Conservation (phyloP, 2,329 filamentous ascomycete species). For the Colletotrichum godetiae region DNA sequence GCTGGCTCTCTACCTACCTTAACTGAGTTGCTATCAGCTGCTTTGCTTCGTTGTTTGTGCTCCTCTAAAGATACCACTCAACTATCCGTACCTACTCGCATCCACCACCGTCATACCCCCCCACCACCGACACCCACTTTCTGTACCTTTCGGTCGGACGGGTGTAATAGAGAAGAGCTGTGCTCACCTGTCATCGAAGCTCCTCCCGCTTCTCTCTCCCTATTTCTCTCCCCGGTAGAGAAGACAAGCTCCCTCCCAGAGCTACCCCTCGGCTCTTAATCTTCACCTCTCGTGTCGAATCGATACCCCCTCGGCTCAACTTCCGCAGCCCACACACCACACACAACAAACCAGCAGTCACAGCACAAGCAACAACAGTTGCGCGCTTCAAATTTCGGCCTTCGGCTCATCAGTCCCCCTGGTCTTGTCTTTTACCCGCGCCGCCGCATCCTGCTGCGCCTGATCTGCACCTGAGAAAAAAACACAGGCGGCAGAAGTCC, state of each 20-base stretch:
- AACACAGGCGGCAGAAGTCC: slow-evolving; percentile 27
- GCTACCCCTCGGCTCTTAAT: slow-evolving; percentile 16
- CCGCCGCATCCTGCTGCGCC: slow-evolving; percentile 29
- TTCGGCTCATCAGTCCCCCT: slow-evolving; percentile 31
- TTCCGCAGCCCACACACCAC: slow-evolving; percentile 22
- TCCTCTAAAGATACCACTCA: slow-evolving; percentile 2
- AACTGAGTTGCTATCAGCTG: neutral
- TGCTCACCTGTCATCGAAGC: slow-evolving; percentile 29
- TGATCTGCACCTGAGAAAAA: slow-evolving; percentile 24
- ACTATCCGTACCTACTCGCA: neutral
- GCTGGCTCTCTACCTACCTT: neutral
- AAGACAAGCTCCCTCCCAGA: neutral
- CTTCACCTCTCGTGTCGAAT: slow-evolving; percentile 3
- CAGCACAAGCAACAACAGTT: neutral
- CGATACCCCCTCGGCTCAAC: neutral
- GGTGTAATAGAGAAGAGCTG: slow-evolving; percentile 29
- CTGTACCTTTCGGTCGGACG: slow-evolving; percentile 29
- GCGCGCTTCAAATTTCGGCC: slow-evolving; percentile 20
- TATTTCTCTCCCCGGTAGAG: slow-evolving; percentile 4
- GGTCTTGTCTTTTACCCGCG: slow-evolving; percentile 23
- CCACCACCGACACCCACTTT: slow-evolving; percentile 28
- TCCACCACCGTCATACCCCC: slow-evolving; percentile 16
- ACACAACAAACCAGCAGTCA: neutral
- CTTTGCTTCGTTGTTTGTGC: slow-evolving; percentile 12
- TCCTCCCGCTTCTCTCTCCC: neutral